Percentiles rank a stretch among this genome's conserved stretches.
Conservation (phyloP, 2,329 filamentous ascomycete species). For the Neonectria ditissima region DNA sequence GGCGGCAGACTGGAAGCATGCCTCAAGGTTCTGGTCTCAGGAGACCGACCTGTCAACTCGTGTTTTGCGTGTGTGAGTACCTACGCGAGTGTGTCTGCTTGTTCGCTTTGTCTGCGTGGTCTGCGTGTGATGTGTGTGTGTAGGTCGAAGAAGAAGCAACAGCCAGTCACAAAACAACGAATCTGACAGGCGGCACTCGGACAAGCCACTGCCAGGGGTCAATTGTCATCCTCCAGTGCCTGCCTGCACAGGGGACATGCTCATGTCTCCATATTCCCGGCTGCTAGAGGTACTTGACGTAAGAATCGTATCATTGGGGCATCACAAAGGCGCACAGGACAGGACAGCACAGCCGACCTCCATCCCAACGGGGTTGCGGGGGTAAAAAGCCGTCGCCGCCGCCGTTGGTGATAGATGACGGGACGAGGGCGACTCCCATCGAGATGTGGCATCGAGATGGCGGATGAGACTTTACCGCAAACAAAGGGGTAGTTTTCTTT, state of each 20-base stretch:
- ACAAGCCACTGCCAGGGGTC: conserved; percentile 7
- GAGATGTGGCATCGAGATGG: neutral
- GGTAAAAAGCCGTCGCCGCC: too few relatives aligned
- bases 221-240: neutral
- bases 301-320: conserved; percentile 20
- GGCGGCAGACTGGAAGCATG: neutral
- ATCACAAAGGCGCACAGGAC: neutral
- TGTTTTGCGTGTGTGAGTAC: neutral
- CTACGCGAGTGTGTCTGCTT: too few relatives aligned
- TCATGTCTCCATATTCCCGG: neutral
- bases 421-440: neutral
- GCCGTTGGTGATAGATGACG: neutral
- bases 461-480: neutral
- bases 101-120: neutral
- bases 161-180: neutral
- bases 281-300: conserved; percentile 21
- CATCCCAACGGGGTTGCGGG: neutral
- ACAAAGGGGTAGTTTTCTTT: neutral
- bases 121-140: neutral
- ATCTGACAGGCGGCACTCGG: neutral
- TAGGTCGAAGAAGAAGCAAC: neutral
- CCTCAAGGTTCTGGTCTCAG: neutral
- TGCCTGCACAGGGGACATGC: neutral
- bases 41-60: neutral
- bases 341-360: neutral